phyloP scores from a whole-genome alignment of 202 grass and related monocot species.

The Dendrocalamus latiflorus region DNA sequence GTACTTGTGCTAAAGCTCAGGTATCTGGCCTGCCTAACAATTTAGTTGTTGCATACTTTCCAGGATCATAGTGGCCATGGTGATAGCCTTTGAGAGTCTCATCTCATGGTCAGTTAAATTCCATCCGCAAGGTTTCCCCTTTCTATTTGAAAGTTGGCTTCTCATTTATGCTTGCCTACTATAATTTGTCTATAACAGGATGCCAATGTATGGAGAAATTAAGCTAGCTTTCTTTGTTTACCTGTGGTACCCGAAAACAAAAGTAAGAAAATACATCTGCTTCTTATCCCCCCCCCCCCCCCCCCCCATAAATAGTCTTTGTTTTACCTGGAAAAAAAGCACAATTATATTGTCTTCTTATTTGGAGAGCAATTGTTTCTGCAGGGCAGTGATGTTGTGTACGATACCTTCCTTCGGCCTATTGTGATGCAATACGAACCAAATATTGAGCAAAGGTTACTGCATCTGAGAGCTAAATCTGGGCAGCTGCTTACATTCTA shows the following conservation, averaged over 20 bases:
- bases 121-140: background rate
- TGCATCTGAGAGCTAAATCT: slow-evolving; percentile 62
- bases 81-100: slow-evolving; percentile 61
- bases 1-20: background rate
- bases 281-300: no score
- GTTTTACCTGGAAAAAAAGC: background rate
- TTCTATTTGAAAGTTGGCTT: background rate
- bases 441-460: slow-evolving; percentile 81
- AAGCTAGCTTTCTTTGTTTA: slow-evolving; percentile 95
- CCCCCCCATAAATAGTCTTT: background rate
- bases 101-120: slow-evolving; percentile 67
- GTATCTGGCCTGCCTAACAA: background rate
- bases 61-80: slow-evolving; percentile 86
- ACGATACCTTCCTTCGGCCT: slow-evolving; percentile 77
- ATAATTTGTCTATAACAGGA: slow-evolving; percentile 42
- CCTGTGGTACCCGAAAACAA: slow-evolving; percentile 94
- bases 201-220: slow-evolving; percentile 94
- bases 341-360: background rate
- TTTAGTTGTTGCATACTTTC: background rate
- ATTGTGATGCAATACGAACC: slow-evolving; percentile 93
- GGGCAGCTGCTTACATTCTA: no score
- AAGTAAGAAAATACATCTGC: no score
- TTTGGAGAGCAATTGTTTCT: background rate
- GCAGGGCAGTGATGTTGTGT: slow-evolving; percentile 85
- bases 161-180: background rate